These are phyloP conservation scores for Rhodotorula taiwanensis DNA, from an alignment of 768 basidiomycete species.

Conservation along the genomic window DNA sequence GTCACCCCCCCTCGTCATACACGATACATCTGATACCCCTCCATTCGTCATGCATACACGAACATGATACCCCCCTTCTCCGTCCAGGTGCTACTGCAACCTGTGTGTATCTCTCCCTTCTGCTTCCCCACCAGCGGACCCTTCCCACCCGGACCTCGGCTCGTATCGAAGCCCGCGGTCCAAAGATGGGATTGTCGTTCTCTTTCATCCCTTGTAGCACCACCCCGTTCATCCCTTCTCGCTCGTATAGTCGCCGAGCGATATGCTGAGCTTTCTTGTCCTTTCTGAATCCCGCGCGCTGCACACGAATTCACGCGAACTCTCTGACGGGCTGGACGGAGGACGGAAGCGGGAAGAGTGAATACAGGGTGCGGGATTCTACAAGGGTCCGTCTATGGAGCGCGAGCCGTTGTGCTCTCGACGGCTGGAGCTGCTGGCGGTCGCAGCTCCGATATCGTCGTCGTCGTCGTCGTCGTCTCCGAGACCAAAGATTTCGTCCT, in stretches of 20 bases:
- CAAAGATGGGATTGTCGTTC: too few relatives aligned
- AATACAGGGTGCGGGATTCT: too few relatives aligned
- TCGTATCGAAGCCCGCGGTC: too few relatives aligned
- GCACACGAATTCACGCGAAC: too few relatives aligned
- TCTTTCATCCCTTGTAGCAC: background rate
- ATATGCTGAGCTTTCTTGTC: too few relatives aligned
- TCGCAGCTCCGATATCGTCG: background rate
- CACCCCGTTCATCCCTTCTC: too few relatives aligned
- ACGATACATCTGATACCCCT: background rate
- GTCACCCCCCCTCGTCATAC: background rate
- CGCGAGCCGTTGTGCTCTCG: too few relatives aligned
- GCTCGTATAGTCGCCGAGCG: too few relatives aligned
- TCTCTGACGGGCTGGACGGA: background rate
- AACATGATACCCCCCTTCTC: background rate
- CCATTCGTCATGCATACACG: background rate
- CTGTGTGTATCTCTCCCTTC: background rate
- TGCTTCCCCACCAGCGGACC: background rate
- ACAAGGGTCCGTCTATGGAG: too few relatives aligned
- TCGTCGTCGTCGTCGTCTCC: constrained; percentile 20
- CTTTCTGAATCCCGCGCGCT: too few relatives aligned
- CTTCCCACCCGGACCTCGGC: too few relatives aligned
- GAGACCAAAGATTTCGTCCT: constrained; percentile 26
- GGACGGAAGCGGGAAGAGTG: background rate
- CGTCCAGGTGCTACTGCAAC: background rate
- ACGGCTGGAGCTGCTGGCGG: too few relatives aligned